Base-by-base conservation (phyloP, 1,284 basidiomycete genomes). In the Heimioporus retisporus region DNA sequence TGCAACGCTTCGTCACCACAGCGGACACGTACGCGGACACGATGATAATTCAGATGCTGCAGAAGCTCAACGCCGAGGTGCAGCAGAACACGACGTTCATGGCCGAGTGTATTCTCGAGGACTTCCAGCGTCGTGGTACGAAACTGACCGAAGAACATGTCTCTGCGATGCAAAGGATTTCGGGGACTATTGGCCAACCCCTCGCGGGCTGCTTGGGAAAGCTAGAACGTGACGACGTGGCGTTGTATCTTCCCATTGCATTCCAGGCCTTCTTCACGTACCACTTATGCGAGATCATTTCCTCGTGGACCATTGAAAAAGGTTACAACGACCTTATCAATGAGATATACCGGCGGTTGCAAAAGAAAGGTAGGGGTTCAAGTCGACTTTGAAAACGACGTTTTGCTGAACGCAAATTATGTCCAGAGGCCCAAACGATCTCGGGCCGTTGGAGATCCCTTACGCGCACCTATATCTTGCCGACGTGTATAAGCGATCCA, bases 361-460 rank as follows among this genome's bases (percentile, higher is more conserved):
- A 65, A 8, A 31, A 59, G n/a, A 21, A 21, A 23, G 69, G 68
- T 62, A n/a, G 40, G 66, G 13, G 13, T 40, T 11, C 35, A 14
- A 2, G 19, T 65, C 2, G 28, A 31, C 1, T 23, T 23, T 61
- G 2, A 21, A 25, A 28, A 44, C 40, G 10, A 2, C 5, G 13
- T 42, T 25, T 1, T 53, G 21, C 68, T 70, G 3, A 69, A 23
- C 14, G 2, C n/a, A 21, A 23, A 28, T 2, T 11, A 40, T 40
- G 35, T 40, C 35, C 60, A 70, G 69, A 62, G 40, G 25, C 58
- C 0, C 69, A 72, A 31, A n/a, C 56, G 15, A 60, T 61, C 42
- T 70, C 60, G 2, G 69, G 68, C 1, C 61, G 61, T 25, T 72
- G 70, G 69, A 60, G 69, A 28, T 59, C 70, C 25, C 70, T 72